Conservation (phyloP, 2,329 filamentous ascomycete species). For the Xylariaceae sp. region DNA sequence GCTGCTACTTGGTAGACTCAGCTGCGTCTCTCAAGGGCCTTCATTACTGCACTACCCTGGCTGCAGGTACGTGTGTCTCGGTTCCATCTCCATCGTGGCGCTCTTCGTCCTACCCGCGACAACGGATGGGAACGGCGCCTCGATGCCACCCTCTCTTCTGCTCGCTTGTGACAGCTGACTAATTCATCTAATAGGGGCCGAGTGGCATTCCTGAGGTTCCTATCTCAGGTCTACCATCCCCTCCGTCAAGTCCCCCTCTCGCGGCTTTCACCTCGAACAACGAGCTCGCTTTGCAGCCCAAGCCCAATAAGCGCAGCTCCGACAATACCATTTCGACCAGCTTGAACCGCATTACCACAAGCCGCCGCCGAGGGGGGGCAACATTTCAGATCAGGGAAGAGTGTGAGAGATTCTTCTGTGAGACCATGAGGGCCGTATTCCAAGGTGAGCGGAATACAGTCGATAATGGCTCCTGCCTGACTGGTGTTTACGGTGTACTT, state of each 20-base stretch:
- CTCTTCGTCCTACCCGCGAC: background rate
- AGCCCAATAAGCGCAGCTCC: slow-evolving; percentile 42
- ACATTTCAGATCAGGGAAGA: slow-evolving; percentile 95
- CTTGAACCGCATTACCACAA: slow-evolving; percentile 46
- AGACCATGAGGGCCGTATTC: slow-evolving; percentile 89
- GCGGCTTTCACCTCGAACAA: slow-evolving; percentile 64
- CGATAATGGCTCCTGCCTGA: slow-evolving; percentile 77
- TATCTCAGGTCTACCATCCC: slow-evolving; percentile 77
- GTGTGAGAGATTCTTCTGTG: slow-evolving; percentile 99
- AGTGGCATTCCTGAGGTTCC: slow-evolving; percentile 95
- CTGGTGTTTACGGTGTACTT: slow-evolving; percentile 58
- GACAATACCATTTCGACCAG: slow-evolving; percentile 24
- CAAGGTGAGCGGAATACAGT: slow-evolving; percentile 85
- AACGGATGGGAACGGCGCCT: too few relatives aligned
- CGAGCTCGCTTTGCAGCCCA: slow-evolving; percentile 60
- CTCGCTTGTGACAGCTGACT: background rate
- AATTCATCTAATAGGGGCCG: slow-evolving; percentile 49
- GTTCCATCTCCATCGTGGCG: background rate
- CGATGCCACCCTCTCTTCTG: background rate
- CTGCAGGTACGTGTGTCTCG: slow-evolving; percentile 54
- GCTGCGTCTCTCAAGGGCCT: slow-evolving; percentile 71
- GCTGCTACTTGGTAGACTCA: slow-evolving; percentile 80
- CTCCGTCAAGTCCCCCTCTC: slow-evolving; percentile 84
- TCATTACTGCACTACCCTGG: slow-evolving; percentile 93
- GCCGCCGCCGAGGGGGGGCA: slow-evolving; percentile 77